Conservation (phyloP, 2,329 filamentous ascomycete species). For the Cucurbitaria berberidis region DNA sequence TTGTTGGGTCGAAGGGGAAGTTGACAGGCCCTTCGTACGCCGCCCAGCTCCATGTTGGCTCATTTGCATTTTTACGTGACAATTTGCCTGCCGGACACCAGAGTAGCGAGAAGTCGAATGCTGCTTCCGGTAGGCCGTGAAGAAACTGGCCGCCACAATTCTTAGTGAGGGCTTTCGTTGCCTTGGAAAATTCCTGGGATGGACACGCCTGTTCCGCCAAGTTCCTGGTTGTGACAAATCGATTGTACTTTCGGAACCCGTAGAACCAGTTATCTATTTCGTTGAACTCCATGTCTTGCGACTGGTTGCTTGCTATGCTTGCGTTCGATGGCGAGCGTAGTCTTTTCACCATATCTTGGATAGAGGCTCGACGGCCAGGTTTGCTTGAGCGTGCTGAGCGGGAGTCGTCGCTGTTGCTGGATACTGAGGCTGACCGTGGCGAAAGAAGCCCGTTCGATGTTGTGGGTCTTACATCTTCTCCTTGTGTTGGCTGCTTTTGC, state of each 20-base stretch:
- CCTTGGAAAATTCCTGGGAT: slow-evolving; percentile 27
- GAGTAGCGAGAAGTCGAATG: slow-evolving; percentile 41
- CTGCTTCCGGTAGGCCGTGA: slow-evolving; percentile 39
- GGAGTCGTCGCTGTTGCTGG: slow-evolving; percentile 36
- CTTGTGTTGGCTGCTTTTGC: slow-evolving; percentile 17
- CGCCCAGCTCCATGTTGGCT: slow-evolving; percentile 45
- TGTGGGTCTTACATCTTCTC: slow-evolving; percentile 21
- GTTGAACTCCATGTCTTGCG: slow-evolving; percentile 31
- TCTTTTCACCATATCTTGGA: slow-evolving; percentile 32
- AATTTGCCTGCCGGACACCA: slow-evolving; percentile 39
- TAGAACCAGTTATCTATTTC: slow-evolving; percentile 37
- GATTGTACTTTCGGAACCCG: slow-evolving; percentile 41
- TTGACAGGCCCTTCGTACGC: slow-evolving; percentile 34
- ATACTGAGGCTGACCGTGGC: slow-evolving; percentile 23
- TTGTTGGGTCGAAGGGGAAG: slow-evolving; percentile 45
- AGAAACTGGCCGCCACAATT: slow-evolving; percentile 39
- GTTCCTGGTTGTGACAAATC: slow-evolving; percentile 32
- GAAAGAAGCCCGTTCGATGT: slow-evolving; percentile 21
- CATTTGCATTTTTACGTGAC: slow-evolving; percentile 16
- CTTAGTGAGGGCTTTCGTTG: slow-evolving; percentile 33
- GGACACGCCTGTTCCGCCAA: slow-evolving; percentile 18
- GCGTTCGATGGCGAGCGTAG: slow-evolving; percentile 38
- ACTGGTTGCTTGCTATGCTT: slow-evolving; percentile 22
- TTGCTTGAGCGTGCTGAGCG: slow-evolving; percentile 29
- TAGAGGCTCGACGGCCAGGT: slow-evolving; percentile 26